A percentile compares a stretch with the other conserved stretches of the same genome.
phyloP scores from a whole-genome alignment of 148 eudicot genomes.

The Nyssa sinensis region DNA sequence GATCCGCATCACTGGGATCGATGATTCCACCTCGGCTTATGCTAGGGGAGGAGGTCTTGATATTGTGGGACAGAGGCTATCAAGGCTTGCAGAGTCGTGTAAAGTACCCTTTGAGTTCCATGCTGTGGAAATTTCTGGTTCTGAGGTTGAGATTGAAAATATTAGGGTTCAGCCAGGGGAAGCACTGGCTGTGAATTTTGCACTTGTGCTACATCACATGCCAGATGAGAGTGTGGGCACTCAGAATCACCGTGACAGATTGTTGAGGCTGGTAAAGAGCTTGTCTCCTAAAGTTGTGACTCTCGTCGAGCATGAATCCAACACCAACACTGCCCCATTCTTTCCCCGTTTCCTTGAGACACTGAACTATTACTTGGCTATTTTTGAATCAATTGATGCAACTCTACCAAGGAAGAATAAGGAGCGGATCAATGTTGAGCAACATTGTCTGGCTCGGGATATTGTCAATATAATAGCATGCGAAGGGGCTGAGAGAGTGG shows the following conservation, averaged over 20 bases:
- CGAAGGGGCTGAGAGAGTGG: constrained; percentile 59
- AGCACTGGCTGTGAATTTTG: constrained; percentile 52
- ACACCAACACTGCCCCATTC: constrained; percentile 50
- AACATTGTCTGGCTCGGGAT: constrained; percentile 60
- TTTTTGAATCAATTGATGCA: constrained; percentile 55
- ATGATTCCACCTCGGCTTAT: constrained; percentile 40
- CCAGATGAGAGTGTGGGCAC: constrained; percentile 56
- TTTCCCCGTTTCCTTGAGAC: constrained; percentile 46
- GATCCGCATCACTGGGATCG: constrained; percentile 54
- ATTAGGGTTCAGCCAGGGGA: constrained; percentile 45
- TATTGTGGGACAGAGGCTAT: constrained; percentile 38
- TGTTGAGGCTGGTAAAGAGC: constrained; percentile 49
- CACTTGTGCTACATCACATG: constrained; percentile 53
- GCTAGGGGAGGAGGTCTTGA: constrained; percentile 53
- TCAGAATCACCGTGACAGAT: constrained; percentile 44
- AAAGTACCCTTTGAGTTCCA: constrained; percentile 51
- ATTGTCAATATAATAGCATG: constrained; percentile 62
- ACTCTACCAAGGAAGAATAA: constrained; percentile 40
- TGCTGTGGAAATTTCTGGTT: constrained; percentile 31
- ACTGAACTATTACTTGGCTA: constrained; percentile 41
- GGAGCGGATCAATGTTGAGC: constrained; percentile 53
- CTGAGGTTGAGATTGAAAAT: constrained; percentile 22
- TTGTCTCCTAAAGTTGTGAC: constrained; percentile 54
- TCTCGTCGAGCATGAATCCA: constrained; percentile 51
- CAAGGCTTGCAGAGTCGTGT: constrained; percentile 34